phyloP scores from a whole-genome alignment of 2,329 filamentous ascomycete genomes.

The Aspergillus novoparasiticus region DNA sequence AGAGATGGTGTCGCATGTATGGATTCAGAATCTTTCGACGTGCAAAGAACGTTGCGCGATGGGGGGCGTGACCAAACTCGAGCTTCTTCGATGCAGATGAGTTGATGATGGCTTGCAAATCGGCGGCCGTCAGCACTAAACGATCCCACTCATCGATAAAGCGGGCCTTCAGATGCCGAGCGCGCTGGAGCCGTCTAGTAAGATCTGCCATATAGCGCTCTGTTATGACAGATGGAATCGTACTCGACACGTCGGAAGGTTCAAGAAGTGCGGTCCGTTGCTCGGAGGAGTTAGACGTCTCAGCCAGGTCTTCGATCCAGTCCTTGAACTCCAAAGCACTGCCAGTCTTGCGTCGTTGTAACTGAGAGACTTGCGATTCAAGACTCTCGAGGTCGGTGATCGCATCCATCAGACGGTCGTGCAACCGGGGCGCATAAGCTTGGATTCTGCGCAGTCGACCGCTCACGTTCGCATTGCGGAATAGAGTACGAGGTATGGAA shows the following conservation, averaged over 20 bases:
- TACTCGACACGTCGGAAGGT: conserved; percentile 30
- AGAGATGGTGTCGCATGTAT: conserved; percentile 75
- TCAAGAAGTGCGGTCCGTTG: conserved; percentile 46
- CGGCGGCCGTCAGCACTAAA: conserved; percentile 71
- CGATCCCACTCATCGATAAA: conserved; percentile 86
- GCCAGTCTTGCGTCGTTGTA: conserved; percentile 78
- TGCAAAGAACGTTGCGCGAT: conserved; percentile 58
- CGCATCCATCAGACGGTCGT: conserved; percentile 87
- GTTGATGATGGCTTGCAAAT: conserved; percentile 80
- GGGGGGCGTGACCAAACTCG: conserved; percentile 67
- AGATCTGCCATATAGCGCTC: conserved; percentile 91
- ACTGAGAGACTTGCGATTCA: conserved; percentile 76
- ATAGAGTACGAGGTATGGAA: conserved; percentile 79
- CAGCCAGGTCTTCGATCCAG: conserved; percentile 93
- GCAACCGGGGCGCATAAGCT: conserved; percentile 73
- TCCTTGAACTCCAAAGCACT: conserved; percentile 76
- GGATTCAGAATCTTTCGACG: conserved; percentile 70
- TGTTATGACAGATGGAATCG: conserved; percentile 80
- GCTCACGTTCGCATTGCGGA: conserved; percentile 77
- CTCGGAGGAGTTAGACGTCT: conserved; percentile 72
- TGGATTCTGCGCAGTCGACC: conserved; percentile 75
- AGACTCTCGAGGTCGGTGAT: conserved; percentile 77
- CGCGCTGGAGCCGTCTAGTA: conserved; percentile 77
- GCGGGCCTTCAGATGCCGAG: conserved; percentile 78
- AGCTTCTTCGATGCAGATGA: conserved; percentile 79